phyloP scores from a whole-genome alignment of 2,329 filamentous ascomycete species.

The Fusarium longipes region DNA sequence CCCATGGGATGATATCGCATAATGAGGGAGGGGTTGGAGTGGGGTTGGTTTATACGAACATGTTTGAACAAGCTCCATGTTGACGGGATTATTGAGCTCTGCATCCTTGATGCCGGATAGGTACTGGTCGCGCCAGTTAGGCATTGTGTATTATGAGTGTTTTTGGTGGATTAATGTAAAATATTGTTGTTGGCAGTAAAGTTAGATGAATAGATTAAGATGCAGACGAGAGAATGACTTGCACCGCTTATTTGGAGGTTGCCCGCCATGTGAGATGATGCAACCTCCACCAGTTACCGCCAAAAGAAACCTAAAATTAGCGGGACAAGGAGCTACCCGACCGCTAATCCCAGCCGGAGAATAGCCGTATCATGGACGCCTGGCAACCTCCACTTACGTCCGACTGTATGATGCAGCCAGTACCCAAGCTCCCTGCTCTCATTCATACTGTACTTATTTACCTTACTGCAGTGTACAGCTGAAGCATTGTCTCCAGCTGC shows the following conservation, averaged over 20 bases:
- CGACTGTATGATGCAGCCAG: slow-evolving; percentile 30
- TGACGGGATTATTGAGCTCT: slow-evolving; percentile 71
- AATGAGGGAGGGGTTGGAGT: slow-evolving; percentile 24
- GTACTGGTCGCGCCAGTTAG: slow-evolving; percentile 86
- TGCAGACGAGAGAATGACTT: slow-evolving; percentile 17
- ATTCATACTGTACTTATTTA: slow-evolving; percentile 20
- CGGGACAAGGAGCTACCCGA: slow-evolving; percentile 27
- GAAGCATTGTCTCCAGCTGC: slow-evolving; percentile 17
- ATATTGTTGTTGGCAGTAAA: background rate
- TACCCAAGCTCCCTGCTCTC: slow-evolving; percentile 20
- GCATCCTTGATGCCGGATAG: slow-evolving; percentile 79
- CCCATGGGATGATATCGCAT: slow-evolving; percentile 26
- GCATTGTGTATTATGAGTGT: slow-evolving; percentile 54
- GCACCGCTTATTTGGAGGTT: slow-evolving; percentile 35
- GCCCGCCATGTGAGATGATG: slow-evolving; percentile 44
- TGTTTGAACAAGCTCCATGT: slow-evolving; percentile 77
- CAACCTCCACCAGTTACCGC: slow-evolving; percentile 38
- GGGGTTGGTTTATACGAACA: slow-evolving; percentile 65
- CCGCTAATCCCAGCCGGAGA: slow-evolving; percentile 48
- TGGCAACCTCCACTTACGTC: slow-evolving; percentile 30
- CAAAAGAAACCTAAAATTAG: slow-evolving; percentile 21
- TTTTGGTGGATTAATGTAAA: background rate
- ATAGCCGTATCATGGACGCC: slow-evolving; percentile 42
- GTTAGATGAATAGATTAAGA: slow-evolving; percentile 2
- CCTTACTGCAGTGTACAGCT: slow-evolving; percentile 22